phyloP scores from a whole-genome alignment of 352 stramenopile species.

The Phytophthora tubulina region DNA sequence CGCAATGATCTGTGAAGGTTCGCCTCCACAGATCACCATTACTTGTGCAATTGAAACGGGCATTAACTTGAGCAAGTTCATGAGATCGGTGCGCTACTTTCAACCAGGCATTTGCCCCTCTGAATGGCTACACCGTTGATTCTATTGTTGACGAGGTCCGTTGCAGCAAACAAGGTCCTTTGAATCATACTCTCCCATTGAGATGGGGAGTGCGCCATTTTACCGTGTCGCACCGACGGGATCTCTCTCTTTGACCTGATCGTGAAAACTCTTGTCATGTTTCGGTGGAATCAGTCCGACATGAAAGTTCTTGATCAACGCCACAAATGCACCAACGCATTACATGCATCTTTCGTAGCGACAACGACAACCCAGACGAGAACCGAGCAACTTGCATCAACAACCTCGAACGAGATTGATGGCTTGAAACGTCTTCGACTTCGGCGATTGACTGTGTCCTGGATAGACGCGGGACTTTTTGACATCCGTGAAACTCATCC shows the following conservation, averaged over 20 bases:
- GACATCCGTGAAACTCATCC: constrained; percentile 25
- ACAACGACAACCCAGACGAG: constrained; percentile 8
- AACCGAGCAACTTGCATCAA: constrained; percentile 7
- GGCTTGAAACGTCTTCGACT: constrained; percentile 1
- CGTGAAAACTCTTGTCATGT: constrained; percentile 1
- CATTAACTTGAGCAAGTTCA: not conserved
- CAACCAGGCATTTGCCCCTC: too few relatives aligned
- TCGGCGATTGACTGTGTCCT: not conserved
- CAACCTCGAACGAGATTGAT: constrained; percentile 17
- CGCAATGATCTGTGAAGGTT: constrained; percentile 15
- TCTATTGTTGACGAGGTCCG: constrained; percentile 8
- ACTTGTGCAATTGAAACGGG: too few relatives aligned
- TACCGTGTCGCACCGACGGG: not conserved
- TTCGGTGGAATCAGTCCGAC: constrained; percentile 7
- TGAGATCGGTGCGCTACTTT: not conserved
- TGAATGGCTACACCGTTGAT: not conserved
- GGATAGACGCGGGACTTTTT: constrained; percentile 21
- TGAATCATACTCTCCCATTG: constrained; percentile 15
- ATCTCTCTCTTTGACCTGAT: constrained; percentile 9
- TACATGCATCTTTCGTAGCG: constrained; percentile 5
- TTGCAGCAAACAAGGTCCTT: not conserved
- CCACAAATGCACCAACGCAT: not conserved
- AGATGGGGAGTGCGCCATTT: constrained; percentile 1
- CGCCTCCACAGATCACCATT: too few relatives aligned
- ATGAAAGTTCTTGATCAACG: not conserved